These are phyloP conservation scores for Grosmannia penicillata DNA, from an alignment of 2,329 filamentous ascomycete genomes.

Conservation along the genomic window DNA sequence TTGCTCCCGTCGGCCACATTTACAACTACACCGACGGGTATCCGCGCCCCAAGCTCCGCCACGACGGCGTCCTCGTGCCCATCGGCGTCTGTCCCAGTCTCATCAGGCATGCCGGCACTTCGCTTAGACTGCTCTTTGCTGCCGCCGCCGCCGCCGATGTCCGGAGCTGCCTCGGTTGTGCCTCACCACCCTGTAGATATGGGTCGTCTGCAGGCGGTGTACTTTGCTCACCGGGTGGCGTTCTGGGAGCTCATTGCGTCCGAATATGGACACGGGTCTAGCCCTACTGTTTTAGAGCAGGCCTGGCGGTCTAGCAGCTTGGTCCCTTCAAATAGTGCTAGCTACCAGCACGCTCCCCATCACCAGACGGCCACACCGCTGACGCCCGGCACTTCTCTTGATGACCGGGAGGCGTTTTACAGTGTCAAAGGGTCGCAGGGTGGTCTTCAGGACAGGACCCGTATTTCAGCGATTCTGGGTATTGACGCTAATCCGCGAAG, in stretches of 20 bases:
- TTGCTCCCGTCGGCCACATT: slow-evolving; percentile 28
- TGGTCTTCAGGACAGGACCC: slow-evolving; percentile 45
- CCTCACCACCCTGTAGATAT: slow-evolving; percentile 40
- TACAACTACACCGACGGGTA: slow-evolving; percentile 17
- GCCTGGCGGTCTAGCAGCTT: slow-evolving; percentile 42
- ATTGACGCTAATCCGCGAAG: slow-evolving; percentile 43
- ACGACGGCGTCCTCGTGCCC: slow-evolving; percentile 12
- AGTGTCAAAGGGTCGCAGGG: slow-evolving; percentile 17
- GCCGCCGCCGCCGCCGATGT: slow-evolving; percentile 20
- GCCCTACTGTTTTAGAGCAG: slow-evolving; percentile 50
- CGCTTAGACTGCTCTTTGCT: slow-evolving; percentile 44
- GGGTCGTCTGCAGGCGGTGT: slow-evolving; percentile 52
- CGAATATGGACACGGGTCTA: slow-evolving; percentile 53
- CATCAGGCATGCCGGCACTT: slow-evolving; percentile 20
- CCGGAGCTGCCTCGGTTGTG: too few species aligned
- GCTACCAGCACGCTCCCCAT: slow-evolving; percentile 4
- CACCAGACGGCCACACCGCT: slow-evolving; percentile 28
- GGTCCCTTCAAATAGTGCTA: slow-evolving; percentile 19
- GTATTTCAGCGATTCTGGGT: slow-evolving; percentile 48
- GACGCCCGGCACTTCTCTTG: slow-evolving; percentile 37
- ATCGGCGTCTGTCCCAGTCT: too few species aligned
- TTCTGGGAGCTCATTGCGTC: slow-evolving; percentile 62
- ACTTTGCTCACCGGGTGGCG: slow-evolving; percentile 50
- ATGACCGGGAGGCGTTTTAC: slow-evolving; percentile 26
- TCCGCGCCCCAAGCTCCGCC: slow-evolving; percentile 19